Conservation (phyloP, 306 rosid genomes). For the Vachellia collinsii region DNA sequence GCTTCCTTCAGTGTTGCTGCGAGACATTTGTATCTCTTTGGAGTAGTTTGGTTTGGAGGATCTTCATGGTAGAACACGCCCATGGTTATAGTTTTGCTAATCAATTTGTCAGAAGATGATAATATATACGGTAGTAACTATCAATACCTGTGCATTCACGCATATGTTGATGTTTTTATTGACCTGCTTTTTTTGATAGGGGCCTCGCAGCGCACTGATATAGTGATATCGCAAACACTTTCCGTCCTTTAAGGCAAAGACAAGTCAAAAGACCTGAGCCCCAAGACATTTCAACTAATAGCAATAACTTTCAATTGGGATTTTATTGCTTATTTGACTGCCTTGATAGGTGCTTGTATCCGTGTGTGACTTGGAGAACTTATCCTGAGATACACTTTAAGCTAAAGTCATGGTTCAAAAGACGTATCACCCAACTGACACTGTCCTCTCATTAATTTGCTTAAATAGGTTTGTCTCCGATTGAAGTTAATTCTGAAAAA, state of each 20-base stretch:
- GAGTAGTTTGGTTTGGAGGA: constrained; percentile 47
- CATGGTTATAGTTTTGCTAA: constrained; percentile 48
- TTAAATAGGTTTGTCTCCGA: constrained; percentile 30
- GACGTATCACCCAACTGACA: constrained; percentile 65
- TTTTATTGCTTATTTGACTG: constrained; percentile 42
- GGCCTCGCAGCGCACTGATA: constrained; percentile 67
- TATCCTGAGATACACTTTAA: constrained; percentile 55
- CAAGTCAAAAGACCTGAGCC: constrained; percentile 50
- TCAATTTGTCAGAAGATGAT: constrained; percentile 29
- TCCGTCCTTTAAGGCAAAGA: constrained; percentile 77
- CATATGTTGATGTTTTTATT: constrained; percentile 42
- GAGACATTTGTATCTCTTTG: constrained; percentile 58
- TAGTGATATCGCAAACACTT: constrained; percentile 34
- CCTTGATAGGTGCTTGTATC: constrained; percentile 25
- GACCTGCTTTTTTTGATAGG: constrained; percentile 59
- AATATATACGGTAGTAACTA: constrained; percentile 36
- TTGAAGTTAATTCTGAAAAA: constrained; percentile 35
- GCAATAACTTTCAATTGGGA: constrained; percentile 30
- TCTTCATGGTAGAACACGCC: constrained; percentile 74
- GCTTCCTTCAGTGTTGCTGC: constrained; percentile 64
- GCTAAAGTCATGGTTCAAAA: constrained; percentile 65
- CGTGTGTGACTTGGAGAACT: constrained; percentile 32
- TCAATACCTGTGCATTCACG: constrained; percentile 18
- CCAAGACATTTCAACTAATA: constrained; percentile 42
- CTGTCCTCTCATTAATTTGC: constrained; percentile 32